Base-by-base conservation (phyloP, 805 yeast genomes). In the Nakazawaea populi region DNA sequence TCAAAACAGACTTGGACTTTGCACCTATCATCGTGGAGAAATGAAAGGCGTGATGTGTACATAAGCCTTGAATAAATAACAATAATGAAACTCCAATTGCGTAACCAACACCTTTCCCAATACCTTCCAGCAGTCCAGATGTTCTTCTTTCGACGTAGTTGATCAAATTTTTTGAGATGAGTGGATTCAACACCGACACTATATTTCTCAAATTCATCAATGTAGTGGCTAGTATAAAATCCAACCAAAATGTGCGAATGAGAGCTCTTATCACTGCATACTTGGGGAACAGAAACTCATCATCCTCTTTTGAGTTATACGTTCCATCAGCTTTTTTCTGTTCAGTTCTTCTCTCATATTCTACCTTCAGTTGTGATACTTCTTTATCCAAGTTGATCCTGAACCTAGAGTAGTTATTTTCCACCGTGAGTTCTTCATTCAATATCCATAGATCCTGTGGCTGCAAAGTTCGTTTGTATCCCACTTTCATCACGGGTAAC, bases 91-190 rank as follows among this genome's bases (percentile, higher is more conserved):
- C 73, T 18, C 91, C 95, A 45, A 89, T 68, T 8, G 91, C 85
- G 57, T 79, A 86, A 7, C 94, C 96, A 14, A 87, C 72, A 53
- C 96, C 96, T 42, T 67, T 71, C 35, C 82, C 84, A 51, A 70
- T 68, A 6, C 68, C 63, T 36, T 65, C 55, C 10, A 67, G 66
- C 10, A 74, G 65, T 7, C 78, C 77, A 29, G 64, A 60, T 8
- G 77, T 75, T 48, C 76, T 74, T 45, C 62, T 60, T 55, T 76
- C 80, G n/a, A 87, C 86, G 56, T 79, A 87, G 41, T 70, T 72
- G 54, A 89, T 85, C 51, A 89, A 69, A 34, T 77, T 72, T 61
- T 82, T 79, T 3, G 88, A 80, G 9, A 88, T 61, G 55, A 89
- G 69, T 1, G 96, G 91, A 35, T 82, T 80, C 32, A 82, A 68